Evolutionary conservation across 495 filamentous ascomycete genomes (phyloP).

Genomic region (Penicillium crystallinum): DNA sequence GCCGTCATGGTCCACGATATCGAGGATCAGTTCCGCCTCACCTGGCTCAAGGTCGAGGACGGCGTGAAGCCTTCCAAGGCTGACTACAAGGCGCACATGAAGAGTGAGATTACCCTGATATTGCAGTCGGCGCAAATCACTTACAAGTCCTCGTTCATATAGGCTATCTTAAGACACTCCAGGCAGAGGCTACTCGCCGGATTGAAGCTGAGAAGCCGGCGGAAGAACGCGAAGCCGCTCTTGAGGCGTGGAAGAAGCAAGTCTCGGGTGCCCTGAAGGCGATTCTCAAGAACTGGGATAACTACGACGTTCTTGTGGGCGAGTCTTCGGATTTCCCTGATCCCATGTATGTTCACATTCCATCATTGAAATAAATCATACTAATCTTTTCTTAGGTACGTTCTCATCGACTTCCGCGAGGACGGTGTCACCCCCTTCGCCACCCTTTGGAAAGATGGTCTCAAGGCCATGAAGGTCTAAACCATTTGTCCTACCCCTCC

Average conservation of each 20-base stretch:
- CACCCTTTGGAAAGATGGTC: conserved; percentile 92
- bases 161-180: conserved; percentile 80
- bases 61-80: conserved; percentile 61
- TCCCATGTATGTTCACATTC: conserved; percentile 63
- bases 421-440: conserved; percentile 89
- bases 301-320: conserved; percentile 92
- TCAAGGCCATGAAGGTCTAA: conserved; percentile 90
- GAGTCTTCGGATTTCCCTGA: conserved; percentile 86
- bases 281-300: conserved; percentile 78
- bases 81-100: conserved; percentile 70
- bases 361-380: not conserved
- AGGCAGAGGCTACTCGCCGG: not conserved
- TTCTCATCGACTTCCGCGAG: conserved; percentile 95
- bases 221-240: rapidly evolving
- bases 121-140: not conserved
- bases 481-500: conserved; percentile 3
- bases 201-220: no score
- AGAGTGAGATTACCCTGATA: conserved; percentile 49
- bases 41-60: conserved; percentile 65
- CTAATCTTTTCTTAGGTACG: conserved; percentile 56
- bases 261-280: conserved; percentile 70
- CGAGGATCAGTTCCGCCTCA: conserved; percentile 85
- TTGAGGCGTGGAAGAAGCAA: conserved; percentile 63
- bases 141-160: not conserved
- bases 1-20: conserved; percentile 80